Base-by-base conservation (phyloP, 345 rosid species). In the Salix koriyanagi region DNA sequence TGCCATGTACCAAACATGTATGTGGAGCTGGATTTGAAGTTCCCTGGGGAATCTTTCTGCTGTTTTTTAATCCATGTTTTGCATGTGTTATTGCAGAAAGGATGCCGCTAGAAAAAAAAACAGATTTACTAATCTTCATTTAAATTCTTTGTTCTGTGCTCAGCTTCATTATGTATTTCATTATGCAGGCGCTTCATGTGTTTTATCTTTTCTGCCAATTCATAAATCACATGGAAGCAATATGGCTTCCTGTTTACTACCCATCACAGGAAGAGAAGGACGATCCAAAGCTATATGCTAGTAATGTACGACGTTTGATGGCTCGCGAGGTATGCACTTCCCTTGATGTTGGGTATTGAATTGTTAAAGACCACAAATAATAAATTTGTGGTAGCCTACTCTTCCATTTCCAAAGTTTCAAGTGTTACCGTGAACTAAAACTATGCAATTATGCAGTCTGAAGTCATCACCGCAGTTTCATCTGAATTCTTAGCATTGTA, bases 221-320 rank as follows among this genome's bases (percentile, higher is more conserved):
- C n/a, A 78, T 89, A 75, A 96, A 96, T 84, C 88, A 89, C 87
- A 79, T 96, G 70, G 98, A 93, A 82, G 98, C 94, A 64, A 83
- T 77, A 37, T 83, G 83, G 64, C 86, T 96, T 77, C 97, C 98
- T 69, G 87, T 90, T 67, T 96, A 96, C 91, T 82, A 81, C 83
- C 99, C 99, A 1, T 89, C 97, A 65, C 91, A 93, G 75, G 89
- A 90, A 86, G 99, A 96, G 89, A 92, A 90, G 75, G 92, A 88
- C 74, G 92, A 96, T 77, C 88, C 97, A 16, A 96, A 92, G 84
- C 90, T 94, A 23, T 94, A 87, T 87, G 97, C 98, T 69, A 85
- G 83, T 82, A 93, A 96, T 74, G 89, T 96, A 76, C 87, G 98
- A 70, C 88, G 80, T 82, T 69, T 94, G 86, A 93, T 96, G 98